Percentiles rank a stretch among this genome's conserved stretches.
Evolutionary conservation across 2,329 filamentous ascomycete species (phyloP).

Genomic region (Malbranchea cinnamomea): DNA sequence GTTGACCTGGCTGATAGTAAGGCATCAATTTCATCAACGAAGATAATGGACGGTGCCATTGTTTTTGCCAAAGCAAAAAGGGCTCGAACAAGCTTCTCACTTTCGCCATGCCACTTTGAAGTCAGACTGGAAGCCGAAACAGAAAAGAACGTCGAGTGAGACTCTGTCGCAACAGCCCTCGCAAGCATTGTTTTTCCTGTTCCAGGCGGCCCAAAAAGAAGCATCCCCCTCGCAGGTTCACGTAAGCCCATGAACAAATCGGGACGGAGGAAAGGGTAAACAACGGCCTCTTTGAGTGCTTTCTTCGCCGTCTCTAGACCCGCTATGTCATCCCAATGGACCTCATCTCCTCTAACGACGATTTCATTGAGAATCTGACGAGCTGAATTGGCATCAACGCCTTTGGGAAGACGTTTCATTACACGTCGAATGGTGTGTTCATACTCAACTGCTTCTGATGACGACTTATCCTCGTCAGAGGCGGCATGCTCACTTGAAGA

Average conservation of each 20-base stretch:
- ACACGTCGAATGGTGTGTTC: conserved; percentile 48
- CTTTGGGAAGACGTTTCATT: conserved; percentile 63
- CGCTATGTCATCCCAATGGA: conserved; percentile 87
- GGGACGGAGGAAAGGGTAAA: conserved; percentile 89
- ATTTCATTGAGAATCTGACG: conserved; percentile 94
- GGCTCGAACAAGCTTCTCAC: conserved; percentile 87
- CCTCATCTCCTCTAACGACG: conserved; percentile 83
- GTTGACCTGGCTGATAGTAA: conserved; percentile 70
- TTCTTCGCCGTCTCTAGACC: conserved; percentile 82
- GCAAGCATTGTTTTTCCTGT: conserved; percentile 98
- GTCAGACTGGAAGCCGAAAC: conserved; percentile 90
- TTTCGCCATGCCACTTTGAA: conserved; percentile 91
- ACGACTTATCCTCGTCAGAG: conserved; percentile 27
- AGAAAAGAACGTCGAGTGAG: conserved; percentile 87
- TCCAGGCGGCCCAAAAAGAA: conserved; percentile 91
- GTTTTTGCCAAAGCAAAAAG: conserved; percentile 80
- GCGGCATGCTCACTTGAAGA: conserved; percentile 9
- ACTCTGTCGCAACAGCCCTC: conserved; percentile 86
- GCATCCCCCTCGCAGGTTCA: conserved; percentile 86
- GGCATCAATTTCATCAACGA: conserved; percentile 96
- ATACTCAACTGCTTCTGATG: conserved; percentile 27
- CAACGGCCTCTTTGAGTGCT: conserved; percentile 85
- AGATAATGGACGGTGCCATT: conserved; percentile 89
- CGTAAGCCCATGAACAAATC: conserved; percentile 92
- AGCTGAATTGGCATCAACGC: conserved; percentile 67